Base-by-base conservation (phyloP, 73 alveolate genomes). In the Paramecium sexaurelia region DNA sequence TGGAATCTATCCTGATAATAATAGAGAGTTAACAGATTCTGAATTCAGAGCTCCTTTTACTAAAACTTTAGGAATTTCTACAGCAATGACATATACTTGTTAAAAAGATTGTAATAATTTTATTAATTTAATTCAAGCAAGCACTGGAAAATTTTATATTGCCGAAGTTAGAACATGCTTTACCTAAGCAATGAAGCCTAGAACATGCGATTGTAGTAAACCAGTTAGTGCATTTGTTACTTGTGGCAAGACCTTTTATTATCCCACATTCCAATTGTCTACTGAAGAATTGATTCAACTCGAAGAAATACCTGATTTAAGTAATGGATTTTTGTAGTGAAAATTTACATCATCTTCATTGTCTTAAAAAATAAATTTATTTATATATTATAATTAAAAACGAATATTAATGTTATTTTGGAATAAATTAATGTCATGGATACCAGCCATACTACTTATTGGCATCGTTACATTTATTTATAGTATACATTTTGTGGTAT, bases 1-100 rank as follows among this genome's bases (percentile, higher is more conserved):
- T 15, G 89, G 89, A 33, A 75, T 75, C 11, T 75, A 26, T 17
- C 89, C 89, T 9, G 89, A 75, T 40, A 20, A 75, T 29, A 19
- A 8, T 40, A 33, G 89, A 36, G 33, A 39, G 37, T 75, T 75
- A 17, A 75, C 66, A 15, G 89, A 75, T 75, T 4, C 39, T 39
- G 69, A 39, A 36, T 13, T 75, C 27, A 75, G 69, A 75, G 41
- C 39, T 17, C 69, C 89, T 4, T 75, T 75, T 40, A 20, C 89
- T n/a, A 39, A 22, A 39, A 24, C 43, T 4, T 45, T 45, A 43
- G 73, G 90, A 0, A 32, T 37, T 35, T 32, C 86, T 17, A 40
- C 90, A 7, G 71, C 68, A 5, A 78, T 78, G 43, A 39, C 68
- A 5, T 78, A 78, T 45, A 78, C 75, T 39, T 78, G 75, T 43